Percentiles rank a stretch among this genome's conserved stretches.
Evolutionary conservation across 1,284 basidiomycete genomes (phyloP).

Genomic region (Porodaedalea pini): DNA sequence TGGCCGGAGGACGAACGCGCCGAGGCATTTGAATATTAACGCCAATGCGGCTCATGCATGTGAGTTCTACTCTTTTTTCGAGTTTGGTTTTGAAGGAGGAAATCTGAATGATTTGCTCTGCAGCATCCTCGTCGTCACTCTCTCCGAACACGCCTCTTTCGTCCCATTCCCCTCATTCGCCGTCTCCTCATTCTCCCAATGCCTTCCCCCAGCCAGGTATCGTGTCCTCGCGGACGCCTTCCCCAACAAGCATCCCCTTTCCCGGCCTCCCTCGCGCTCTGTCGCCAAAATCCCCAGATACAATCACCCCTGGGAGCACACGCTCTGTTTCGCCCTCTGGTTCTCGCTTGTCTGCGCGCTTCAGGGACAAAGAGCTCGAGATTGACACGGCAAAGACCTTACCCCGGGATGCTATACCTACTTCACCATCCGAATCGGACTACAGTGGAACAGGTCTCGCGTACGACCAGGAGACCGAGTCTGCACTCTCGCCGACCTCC

Average conservation of each 20-base stretch:
- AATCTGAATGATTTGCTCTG: constrained; percentile 24
- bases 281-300: constrained; percentile 14
- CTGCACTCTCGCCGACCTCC: constrained; percentile 20
- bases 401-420: constrained; percentile 15
- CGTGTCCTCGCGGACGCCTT: constrained; percentile 29
- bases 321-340: constrained; percentile 9
- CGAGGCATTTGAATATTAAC: constrained; percentile 52
- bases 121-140: constrained; percentile 33
- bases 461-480: constrained; percentile 28
- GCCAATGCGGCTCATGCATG: constrained; percentile 35
- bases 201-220: constrained; percentile 16
- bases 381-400: constrained; percentile 12
- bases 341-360: constrained; percentile 2
- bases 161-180: constrained; percentile 35
- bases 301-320: neutral
- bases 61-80: constrained; percentile 32
- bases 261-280: constrained; percentile 11
- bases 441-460: constrained; percentile 23
- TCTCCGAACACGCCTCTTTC: constrained; percentile 34
- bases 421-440: constrained; percentile 30
- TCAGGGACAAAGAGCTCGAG: constrained; percentile 10
- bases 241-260: constrained; percentile 26
- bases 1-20: constrained; percentile 41
- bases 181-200: constrained; percentile 29
- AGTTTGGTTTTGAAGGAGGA: too few species aligned